phyloP scores from a whole-genome alignment of 768 basidiomycete genomes.

The Collybiopsis luxurians region DNA sequence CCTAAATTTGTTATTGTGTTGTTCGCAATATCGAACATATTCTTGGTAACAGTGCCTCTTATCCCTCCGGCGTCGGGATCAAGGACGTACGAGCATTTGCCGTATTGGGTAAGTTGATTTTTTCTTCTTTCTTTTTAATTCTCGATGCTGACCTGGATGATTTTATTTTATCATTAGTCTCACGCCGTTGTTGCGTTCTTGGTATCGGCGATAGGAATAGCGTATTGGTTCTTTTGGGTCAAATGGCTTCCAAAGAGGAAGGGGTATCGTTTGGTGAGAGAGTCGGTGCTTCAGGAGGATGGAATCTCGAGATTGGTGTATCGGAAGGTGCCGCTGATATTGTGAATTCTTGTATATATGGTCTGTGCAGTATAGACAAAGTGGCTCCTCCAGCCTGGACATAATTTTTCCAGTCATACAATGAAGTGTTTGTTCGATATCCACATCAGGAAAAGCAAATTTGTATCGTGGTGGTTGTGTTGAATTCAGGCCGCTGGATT shows the following conservation, averaged over 20 bases:
- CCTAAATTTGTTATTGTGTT: conserved; percentile 44
- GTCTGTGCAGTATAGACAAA: too few relatives aligned
- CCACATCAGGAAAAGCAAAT: too few relatives aligned
- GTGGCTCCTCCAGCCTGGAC: too few relatives aligned
- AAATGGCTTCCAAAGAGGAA: conserved; percentile 45
- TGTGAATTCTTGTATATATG: too few relatives aligned
- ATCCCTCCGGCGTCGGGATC: conserved; percentile 56
- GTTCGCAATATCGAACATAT: conserved; percentile 66
- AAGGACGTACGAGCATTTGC: conserved; percentile 52
- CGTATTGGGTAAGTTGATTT: conserved; percentile 59
- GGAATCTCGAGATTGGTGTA: conserved; percentile 58
- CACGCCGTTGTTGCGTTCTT: conserved; percentile 47
- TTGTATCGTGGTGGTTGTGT: too few relatives aligned
- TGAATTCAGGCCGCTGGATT: too few relatives aligned
- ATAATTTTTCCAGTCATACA: too few relatives aligned
- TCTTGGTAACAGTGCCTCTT: conserved; percentile 59
- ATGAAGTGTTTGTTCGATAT: too few relatives aligned
- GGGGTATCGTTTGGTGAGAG: conserved; percentile 49
- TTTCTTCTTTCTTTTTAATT: neutral
- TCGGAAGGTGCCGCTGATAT: conserved; percentile 26
- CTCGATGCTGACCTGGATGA: neutral
- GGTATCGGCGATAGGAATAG: conserved; percentile 45
- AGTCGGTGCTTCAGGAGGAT: conserved; percentile 50
- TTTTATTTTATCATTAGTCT: conserved; percentile 27
- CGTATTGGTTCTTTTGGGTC: conserved; percentile 57